Evolutionary conservation across 257 asterid species (phyloP).

Genomic region (Plantago elongata): DNA sequence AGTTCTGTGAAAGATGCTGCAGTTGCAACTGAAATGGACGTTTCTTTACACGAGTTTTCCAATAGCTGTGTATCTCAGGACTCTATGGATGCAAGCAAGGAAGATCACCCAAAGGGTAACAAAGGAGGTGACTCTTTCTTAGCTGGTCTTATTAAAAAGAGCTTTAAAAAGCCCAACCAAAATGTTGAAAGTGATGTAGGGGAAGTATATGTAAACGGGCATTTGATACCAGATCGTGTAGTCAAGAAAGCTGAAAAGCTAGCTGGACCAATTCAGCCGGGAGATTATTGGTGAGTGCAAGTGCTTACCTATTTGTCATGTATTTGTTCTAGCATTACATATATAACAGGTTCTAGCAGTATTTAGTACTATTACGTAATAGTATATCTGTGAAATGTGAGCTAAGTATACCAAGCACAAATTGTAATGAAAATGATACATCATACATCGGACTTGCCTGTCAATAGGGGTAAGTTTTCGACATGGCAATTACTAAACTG

Average conservation of each 20-base stretch:
- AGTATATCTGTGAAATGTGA: no score
- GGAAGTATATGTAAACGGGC: slow-evolving; percentile 68
- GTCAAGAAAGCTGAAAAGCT: slow-evolving; percentile 86
- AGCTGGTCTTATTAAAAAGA: slow-evolving; percentile 55
- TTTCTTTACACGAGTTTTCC: slow-evolving; percentile 44
- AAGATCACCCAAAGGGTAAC: slow-evolving; percentile 39
- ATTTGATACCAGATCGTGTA: slow-evolving; percentile 50
- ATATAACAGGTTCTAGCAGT: no score
- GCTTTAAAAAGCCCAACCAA: slow-evolving; percentile 54
- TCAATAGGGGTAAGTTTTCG: not conserved
- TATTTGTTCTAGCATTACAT: slow-evolving; percentile 3
- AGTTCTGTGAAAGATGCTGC: slow-evolving; percentile 47
- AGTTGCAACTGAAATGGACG: slow-evolving; percentile 67
- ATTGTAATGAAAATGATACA: no score
- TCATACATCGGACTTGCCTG: not conserved
- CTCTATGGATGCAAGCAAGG: slow-evolving; percentile 48
- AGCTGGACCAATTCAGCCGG: slow-evolving; percentile 90
- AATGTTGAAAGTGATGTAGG: slow-evolving; percentile 43
- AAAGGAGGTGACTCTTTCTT: slow-evolving; percentile 77
- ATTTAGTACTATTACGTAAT: no score
- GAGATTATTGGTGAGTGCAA: slow-evolving; percentile 75
- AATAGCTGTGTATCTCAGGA: slow-evolving; percentile 56
- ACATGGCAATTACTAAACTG: not conserved
- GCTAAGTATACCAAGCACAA: no score
- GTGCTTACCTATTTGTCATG: slow-evolving; percentile 14